These are phyloP conservation scores for Mycena albidolilacea DNA, from an alignment of 768 basidiomycete genomes.

Conservation along the genomic window DNA sequence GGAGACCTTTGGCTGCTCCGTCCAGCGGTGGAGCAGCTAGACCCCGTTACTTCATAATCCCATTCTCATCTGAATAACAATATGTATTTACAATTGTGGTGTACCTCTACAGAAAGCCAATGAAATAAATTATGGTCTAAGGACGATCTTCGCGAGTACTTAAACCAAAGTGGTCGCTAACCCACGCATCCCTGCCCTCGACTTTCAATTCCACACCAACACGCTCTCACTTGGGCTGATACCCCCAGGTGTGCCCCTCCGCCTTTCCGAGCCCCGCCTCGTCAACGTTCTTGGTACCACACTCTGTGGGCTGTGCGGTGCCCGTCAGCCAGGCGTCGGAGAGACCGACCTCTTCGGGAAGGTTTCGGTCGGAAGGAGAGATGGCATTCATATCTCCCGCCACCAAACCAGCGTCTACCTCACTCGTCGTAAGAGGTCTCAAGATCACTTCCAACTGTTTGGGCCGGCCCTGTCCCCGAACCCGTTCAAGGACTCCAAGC, in stretches of 20 bases:
- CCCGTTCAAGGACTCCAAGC: conserved; percentile 63
- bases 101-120: neutral
- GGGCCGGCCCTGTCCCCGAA: conserved; percentile 52
- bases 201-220: conserved; percentile 58
- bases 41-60: conserved; percentile 6
- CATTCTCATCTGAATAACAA: neutral
- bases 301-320: conserved; percentile 25
- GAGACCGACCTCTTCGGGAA: conserved; percentile 57
- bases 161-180: conserved; percentile 67
- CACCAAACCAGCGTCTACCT: conserved; percentile 58
- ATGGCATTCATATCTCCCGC: conserved; percentile 70
- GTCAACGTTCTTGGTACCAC: neutral
- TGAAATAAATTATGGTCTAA: conserved; percentile 2
- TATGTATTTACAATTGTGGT: neutral
- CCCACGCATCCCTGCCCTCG: conserved; percentile 52
- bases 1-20: conserved; percentile 35
- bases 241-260: conserved; percentile 63
- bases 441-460: conserved; percentile 57
- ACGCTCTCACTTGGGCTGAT: conserved; percentile 56
- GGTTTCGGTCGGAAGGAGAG: conserved; percentile 48
- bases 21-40: conserved; percentile 30
- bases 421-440: conserved; percentile 48
- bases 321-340: conserved; percentile 58
- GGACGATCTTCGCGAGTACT: conserved; percentile 46
- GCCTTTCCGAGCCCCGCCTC: conserved; percentile 43